phyloP scores from a whole-genome alignment of 2,329 filamentous ascomycete genomes.

The Claviceps spartinae region DNA sequence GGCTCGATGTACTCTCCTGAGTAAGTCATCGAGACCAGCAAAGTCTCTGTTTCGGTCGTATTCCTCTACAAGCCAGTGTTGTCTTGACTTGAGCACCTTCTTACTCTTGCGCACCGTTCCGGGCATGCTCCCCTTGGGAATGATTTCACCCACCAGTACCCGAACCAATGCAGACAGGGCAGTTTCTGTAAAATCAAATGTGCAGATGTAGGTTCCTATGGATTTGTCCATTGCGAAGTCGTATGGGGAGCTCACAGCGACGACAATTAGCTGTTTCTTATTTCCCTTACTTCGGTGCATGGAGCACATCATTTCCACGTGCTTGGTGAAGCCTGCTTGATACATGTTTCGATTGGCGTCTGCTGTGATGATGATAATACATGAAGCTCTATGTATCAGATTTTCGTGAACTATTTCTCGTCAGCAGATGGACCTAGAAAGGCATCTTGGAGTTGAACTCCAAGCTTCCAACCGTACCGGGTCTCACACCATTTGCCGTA shows the following conservation, averaged over 20 bases:
- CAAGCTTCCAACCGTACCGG: slow-evolving; percentile 29
- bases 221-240: slow-evolving; percentile 89
- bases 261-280: slow-evolving; percentile 80
- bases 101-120: slow-evolving; percentile 76
- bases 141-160: slow-evolving; percentile 65
- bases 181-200: slow-evolving; percentile 90
- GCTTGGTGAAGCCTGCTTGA: slow-evolving; percentile 88
- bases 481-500: slow-evolving; percentile 80
- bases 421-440: slow-evolving; percentile 5
- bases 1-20: slow-evolving; percentile 55
- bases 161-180: slow-evolving; percentile 75
- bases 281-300: slow-evolving; percentile 64
- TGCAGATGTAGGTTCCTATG: slow-evolving; percentile 87
- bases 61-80: slow-evolving; percentile 87
- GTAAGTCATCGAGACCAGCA: slow-evolving; percentile 58
- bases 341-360: slow-evolving; percentile 91
- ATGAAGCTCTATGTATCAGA: slow-evolving; percentile 74
- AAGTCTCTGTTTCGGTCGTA: slow-evolving; percentile 72
- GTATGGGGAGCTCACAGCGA: slow-evolving; percentile 89
- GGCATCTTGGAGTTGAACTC: background rate
- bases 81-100: slow-evolving; percentile 75
- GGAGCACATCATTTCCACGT: slow-evolving; percentile 89
- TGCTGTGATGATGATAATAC: slow-evolving; percentile 81
- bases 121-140: slow-evolving; percentile 45
- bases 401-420: slow-evolving; percentile 61